Base-by-base conservation (phyloP, 176 grass and related monocot genomes). In the Oryza australiensis region DNA sequence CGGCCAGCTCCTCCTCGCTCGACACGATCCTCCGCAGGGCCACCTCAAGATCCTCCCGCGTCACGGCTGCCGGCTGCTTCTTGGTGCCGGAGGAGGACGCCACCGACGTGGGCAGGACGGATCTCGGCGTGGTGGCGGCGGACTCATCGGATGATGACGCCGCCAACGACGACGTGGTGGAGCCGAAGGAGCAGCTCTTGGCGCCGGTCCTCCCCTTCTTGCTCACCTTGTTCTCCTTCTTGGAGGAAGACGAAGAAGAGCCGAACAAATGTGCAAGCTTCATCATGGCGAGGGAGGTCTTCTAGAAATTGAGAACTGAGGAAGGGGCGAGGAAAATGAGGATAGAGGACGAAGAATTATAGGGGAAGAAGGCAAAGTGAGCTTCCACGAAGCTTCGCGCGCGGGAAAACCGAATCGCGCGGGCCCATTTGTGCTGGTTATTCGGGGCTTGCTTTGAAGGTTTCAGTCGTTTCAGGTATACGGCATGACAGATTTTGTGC, bases 371-470 rank as follows among this genome's bases (percentile, higher is more conserved):
- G 57, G 37, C 15, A 9, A 20, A 18, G 87, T 76, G 87, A 89
- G 65, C 82, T 89, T 89, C 87, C 26, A 4, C 0, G 87, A 89
- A 89, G 82, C 77, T 89, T 89, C 87, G 77, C 46, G 70, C 87
- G 77, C 51, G 77, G 82, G 83, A 74, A 29, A 28, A 66, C 34
- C 48, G 81, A 76, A 69, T 80, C 69, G 10, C 28, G 1, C 26
- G 8, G 81, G 30, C 76, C 82, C 30, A 40, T n/a, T n/a, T 38
- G 12, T 22, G 55, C 80, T 18, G 64, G 40, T 65, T 35, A 70
- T 63, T 60, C 62, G 70, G 26, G 3, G 7, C n/a, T n/a, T n/a
- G 43, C 9, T 78, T 88, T 67, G 60, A 83, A 73, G 26, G 43
- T 41, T 79, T 74, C 74, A 55, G 20, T n/a, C 20, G 1, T 55